phyloP scores from a whole-genome alignment of 768 basidiomycete species.

The Myochromella boudieri region DNA sequence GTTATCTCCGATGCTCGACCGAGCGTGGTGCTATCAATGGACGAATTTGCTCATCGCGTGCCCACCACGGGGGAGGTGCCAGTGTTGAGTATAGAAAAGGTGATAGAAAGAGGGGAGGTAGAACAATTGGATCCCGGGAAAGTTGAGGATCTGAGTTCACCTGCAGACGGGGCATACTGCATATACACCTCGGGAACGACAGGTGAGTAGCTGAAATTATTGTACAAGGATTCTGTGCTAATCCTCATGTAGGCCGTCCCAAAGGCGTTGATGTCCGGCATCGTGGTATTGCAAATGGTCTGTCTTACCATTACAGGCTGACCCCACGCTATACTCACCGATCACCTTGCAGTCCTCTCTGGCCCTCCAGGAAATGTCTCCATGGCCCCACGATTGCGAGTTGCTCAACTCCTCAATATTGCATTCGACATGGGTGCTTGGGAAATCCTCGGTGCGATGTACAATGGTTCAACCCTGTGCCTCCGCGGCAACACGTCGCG shows the following conservation, averaged over 20 bases:
- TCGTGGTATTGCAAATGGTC: slow-evolving; percentile 57
- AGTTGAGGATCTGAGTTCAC: slow-evolving; percentile 35
- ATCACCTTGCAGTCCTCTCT: slow-evolving; percentile 28
- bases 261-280: slow-evolving; percentile 65
- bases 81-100: slow-evolving; percentile 31
- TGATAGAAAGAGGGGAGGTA: slow-evolving; percentile 27
- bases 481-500: slow-evolving; percentile 49
- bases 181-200: slow-evolving; percentile 61
- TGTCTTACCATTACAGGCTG: background rate
- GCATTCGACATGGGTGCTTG: slow-evolving; percentile 70
- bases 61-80: slow-evolving; percentile 18
- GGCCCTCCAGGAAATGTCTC: slow-evolving; percentile 54
- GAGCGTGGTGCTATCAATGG: slow-evolving; percentile 39
- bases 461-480: slow-evolving; percentile 53
- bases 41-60: slow-evolving; percentile 41
- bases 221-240: slow-evolving; percentile 1
- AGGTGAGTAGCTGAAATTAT: slow-evolving; percentile 3
- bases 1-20: slow-evolving; percentile 49
- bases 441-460: slow-evolving; percentile 54
- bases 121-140: slow-evolving; percentile 28
- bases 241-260: slow-evolving; percentile 49
- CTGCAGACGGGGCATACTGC: slow-evolving; percentile 51
- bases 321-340: slow-evolving; percentile 2
- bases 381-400: slow-evolving; percentile 55
- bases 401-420: slow-evolving; percentile 62